Conservation (phyloP, 225 moss, liverwort and hornwort species). For the Sphagnum tenellum region DNA sequence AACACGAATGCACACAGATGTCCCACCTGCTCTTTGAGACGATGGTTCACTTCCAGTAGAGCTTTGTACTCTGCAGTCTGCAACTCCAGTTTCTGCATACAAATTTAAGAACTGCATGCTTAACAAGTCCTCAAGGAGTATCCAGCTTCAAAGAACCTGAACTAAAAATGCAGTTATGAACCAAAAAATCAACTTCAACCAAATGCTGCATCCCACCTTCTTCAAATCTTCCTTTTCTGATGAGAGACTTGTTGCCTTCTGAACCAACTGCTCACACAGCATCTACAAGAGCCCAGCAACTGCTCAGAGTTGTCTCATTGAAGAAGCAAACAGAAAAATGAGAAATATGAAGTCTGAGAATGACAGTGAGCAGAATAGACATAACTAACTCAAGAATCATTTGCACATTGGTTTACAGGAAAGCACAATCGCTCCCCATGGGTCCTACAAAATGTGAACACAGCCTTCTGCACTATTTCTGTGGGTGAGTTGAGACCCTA, state of each 20-base stretch:
- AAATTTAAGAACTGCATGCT: not conserved
- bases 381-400: too few relatives aligned
- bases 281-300: conserved; percentile 14
- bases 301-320: not conserved
- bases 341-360: not conserved
- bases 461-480: too few relatives aligned
- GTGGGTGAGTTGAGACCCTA: not conserved
- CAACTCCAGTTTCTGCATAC: conserved; percentile 50
- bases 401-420: not conserved
- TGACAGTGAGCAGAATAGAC: not conserved
- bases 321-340: not conserved
- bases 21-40: conserved; percentile 63
- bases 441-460: too few relatives aligned
- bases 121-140: not conserved
- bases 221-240: conserved; percentile 53
- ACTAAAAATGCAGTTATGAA: not conserved
- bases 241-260: conserved; percentile 49
- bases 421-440: not conserved
- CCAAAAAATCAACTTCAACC: not conserved
- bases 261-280: conserved; percentile 68
- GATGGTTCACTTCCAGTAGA: conserved; percentile 41
- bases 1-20: too few relatives aligned
- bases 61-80: conserved; percentile 24
- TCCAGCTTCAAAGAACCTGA: not conserved
- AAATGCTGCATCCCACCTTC: conserved; percentile 29